Evolutionary conservation across 129 eudicot genomes (phyloP).

Genomic region (Gnaphalium uliginosum): DNA sequence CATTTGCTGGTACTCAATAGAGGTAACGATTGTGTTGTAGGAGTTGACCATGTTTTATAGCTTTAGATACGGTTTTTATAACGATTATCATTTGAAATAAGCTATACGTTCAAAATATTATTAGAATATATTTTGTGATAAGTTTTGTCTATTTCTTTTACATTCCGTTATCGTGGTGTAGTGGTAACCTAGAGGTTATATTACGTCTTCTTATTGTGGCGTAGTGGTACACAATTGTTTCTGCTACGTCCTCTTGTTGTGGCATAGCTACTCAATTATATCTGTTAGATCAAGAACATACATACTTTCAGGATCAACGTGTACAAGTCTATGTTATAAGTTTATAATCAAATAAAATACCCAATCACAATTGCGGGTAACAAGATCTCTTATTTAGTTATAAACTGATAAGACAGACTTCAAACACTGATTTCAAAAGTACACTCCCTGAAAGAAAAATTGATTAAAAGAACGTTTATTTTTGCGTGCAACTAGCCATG

Average conservation of each 20-base stretch:
- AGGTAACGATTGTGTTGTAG: conserved; percentile 21
- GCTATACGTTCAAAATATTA: conserved; percentile 29
- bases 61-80: conserved; percentile 37
- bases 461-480: background rate
- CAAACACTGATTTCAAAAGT: background rate
- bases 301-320: background rate
- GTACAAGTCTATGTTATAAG: background rate
- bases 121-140: conserved; percentile 14
- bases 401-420: background rate
- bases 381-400: background rate
- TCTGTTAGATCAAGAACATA: background rate
- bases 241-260: background rate
- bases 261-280: background rate
- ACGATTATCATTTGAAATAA: conserved; percentile 26
- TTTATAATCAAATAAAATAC: background rate
- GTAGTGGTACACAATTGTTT: background rate
- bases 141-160: background rate
- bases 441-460: too few relatives aligned
- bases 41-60: conserved; percentile 33
- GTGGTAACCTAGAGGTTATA: too few relatives aligned
- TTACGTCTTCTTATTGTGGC: background rate
- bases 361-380: background rate
- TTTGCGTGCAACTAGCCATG: background rate
- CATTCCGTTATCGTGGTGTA: background rate
- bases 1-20: conserved; percentile 31